Conservation (phyloP, 371 early-diverging fungal species). For the Zopfochytrium polystomum region DNA sequence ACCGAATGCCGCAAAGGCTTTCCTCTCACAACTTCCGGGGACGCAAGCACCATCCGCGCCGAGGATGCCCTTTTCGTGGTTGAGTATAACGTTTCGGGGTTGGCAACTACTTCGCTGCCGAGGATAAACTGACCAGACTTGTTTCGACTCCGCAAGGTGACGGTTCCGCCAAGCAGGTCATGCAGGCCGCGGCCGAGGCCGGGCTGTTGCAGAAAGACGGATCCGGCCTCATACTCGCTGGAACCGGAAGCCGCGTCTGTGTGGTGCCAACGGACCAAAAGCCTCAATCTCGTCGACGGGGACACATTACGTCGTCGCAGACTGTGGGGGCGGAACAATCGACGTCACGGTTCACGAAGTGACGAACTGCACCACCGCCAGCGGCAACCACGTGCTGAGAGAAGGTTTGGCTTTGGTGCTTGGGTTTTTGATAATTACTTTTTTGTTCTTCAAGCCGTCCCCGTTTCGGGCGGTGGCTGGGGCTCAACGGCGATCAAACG, state of each 20-base stretch:
- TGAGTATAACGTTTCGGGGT: no score
- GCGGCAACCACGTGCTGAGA: background rate
- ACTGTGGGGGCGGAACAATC: conserved; percentile 22
- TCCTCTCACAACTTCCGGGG: no score
- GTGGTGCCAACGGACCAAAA: background rate
- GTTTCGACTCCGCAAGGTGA: no score
- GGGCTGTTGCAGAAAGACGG: conserved; percentile 1
- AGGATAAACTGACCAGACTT: no score
- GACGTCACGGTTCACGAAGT: conserved; percentile 18
- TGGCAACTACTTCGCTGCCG: no score
- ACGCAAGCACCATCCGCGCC: no score
- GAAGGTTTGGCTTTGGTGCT: background rate
- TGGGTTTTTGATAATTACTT: background rate
- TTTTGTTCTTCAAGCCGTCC: background rate
- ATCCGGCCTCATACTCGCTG: conserved; percentile 6
- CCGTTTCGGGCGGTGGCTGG: conserved; percentile 13
- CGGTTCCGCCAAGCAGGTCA: conserved; percentile 8
- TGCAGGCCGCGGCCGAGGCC: background rate
- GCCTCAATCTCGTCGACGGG: background rate
- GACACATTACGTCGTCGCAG: conserved; percentile 15
- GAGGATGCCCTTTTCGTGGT: no score
- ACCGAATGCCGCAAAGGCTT: no score
- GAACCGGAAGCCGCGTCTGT: conserved; percentile 19
- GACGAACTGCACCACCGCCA: background rate
- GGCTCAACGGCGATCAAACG: conserved; percentile 21